phyloP scores from a whole-genome alignment of 768 basidiomycete species.

The Tremella yokohamensis region DNA sequence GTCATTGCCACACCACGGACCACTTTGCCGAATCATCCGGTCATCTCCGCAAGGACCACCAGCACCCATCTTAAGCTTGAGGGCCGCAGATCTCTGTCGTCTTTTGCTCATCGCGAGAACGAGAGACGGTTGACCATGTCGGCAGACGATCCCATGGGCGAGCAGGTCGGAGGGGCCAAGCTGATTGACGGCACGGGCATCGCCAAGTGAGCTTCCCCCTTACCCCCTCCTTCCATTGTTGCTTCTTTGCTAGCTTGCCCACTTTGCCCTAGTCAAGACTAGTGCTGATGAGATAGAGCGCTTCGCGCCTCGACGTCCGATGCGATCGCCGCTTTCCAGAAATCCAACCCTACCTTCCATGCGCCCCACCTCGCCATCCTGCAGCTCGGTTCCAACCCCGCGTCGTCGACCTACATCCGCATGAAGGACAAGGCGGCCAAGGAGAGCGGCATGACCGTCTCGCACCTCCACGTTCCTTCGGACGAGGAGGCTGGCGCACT shows the following conservation, averaged over 20 bases:
- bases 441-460: conserved; percentile 84
- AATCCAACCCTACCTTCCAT: conserved; percentile 77
- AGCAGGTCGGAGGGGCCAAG: conserved; percentile 50
- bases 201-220: conserved; percentile 64
- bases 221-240: conserved; percentile 7
- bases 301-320: conserved; percentile 73
- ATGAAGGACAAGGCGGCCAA: conserved; percentile 97
- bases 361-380: conserved; percentile 80
- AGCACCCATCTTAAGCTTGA: not conserved
- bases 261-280: not conserved
- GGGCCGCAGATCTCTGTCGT: not conserved
- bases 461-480: conserved; percentile 61
- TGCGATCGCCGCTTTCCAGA: conserved; percentile 63
- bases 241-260: not conserved
- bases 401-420: conserved; percentile 86
- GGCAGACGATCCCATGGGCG: not conserved
- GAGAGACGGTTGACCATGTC: conserved; percentile 1
- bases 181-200: conserved; percentile 79
- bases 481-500: conserved; percentile 41
- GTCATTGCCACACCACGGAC: no score
- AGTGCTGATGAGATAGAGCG: conserved; percentile 57
- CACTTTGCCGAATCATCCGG: no score
- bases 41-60: not conserved
- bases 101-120: conserved; percentile 4
- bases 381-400: conserved; percentile 87